Percentiles rank a stretch among this genome's conserved stretches.
Evolutionary conservation across 2,329 filamentous ascomycete genomes (phyloP).

Genomic region (Grosmannia huntii): DNA sequence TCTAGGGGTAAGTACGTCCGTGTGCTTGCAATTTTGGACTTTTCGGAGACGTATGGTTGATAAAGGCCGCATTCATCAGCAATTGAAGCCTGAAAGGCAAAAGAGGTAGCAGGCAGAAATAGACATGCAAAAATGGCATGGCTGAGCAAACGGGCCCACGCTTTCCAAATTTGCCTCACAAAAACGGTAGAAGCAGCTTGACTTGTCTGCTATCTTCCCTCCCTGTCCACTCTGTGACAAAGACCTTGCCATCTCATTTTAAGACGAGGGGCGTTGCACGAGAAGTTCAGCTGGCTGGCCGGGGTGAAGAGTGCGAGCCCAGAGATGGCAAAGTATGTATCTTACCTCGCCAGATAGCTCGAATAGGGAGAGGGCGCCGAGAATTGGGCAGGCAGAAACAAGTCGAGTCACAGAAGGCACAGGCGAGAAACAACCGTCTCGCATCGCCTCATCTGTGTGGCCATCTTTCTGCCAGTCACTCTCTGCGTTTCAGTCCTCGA

Average conservation of each 20-base stretch:
- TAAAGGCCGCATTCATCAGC: too few species aligned
- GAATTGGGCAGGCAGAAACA: neutral
- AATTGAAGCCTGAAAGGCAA: too few species aligned
- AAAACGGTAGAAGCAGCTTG: neutral
- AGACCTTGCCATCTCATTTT: neutral
- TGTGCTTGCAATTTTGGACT: neutral
- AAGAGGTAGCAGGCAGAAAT: too few species aligned
- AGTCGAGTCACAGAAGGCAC: neutral
- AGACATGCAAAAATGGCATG: too few species aligned
- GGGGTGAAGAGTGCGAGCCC: neutral
- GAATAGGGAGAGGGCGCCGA: neutral
- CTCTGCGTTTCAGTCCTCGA: neutral
- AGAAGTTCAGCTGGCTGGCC: neutral
- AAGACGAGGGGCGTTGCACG: neutral
- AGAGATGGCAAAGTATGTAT: neutral
- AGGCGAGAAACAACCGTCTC: neutral
- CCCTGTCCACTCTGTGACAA: neutral
- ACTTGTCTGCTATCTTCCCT: neutral
- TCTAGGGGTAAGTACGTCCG: neutral
- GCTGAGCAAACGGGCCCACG: too few species aligned
- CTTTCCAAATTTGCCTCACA: too few species aligned
- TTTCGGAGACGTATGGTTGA: neutral
- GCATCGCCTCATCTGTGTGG: neutral
- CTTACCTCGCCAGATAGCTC: neutral
- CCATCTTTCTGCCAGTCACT: neutral